Percentiles rank a stretch among this genome's conserved stretches.
phyloP scores from a whole-genome alignment of 2,329 filamentous ascomycete genomes.

The Grosmannia clavigera region DNA sequence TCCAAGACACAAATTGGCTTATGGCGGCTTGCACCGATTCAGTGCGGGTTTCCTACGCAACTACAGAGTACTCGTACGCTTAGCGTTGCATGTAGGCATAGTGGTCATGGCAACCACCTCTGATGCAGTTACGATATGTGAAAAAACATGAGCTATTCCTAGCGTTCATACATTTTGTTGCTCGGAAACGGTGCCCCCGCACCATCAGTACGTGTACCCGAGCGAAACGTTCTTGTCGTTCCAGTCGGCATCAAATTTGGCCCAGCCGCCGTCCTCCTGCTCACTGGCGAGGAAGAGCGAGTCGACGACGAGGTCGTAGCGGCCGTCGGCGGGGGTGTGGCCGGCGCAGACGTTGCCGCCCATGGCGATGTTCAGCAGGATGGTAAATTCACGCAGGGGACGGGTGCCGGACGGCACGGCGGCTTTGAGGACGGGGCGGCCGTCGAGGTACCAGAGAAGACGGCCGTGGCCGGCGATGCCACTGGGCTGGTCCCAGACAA shows the following conservation, averaged over 20 bases:
- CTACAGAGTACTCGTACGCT: no score
- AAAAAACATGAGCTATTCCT: no score
- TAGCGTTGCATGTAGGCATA: no score
- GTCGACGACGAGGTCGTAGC: slow-evolving; percentile 5
- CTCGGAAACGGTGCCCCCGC: no score
- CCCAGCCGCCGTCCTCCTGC: slow-evolving; percentile 5
- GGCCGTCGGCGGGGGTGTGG: background rate
- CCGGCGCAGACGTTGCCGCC: slow-evolving; percentile 8
- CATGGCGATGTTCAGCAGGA: slow-evolving; percentile 7
- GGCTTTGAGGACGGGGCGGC: slow-evolving; percentile 1
- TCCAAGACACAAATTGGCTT: no score
- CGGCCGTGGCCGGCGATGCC: background rate
- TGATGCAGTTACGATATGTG: no score
- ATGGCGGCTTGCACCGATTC: no score
- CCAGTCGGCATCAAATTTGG: slow-evolving; percentile 2
- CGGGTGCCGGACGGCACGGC: slow-evolving; percentile 1
- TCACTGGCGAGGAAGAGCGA: slow-evolving; percentile 1
- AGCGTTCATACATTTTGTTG: background rate
- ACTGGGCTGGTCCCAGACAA: slow-evolving; percentile 6
- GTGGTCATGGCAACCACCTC: no score
- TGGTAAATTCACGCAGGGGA: slow-evolving; percentile 4
- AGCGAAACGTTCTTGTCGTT: background rate
- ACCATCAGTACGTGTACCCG: background rate
- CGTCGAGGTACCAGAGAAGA: slow-evolving; percentile 7
- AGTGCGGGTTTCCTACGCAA: no score